These are phyloP conservation scores for Vicia villosa DNA, from an alignment of 306 rosid species.

Conservation along the genomic window DNA sequence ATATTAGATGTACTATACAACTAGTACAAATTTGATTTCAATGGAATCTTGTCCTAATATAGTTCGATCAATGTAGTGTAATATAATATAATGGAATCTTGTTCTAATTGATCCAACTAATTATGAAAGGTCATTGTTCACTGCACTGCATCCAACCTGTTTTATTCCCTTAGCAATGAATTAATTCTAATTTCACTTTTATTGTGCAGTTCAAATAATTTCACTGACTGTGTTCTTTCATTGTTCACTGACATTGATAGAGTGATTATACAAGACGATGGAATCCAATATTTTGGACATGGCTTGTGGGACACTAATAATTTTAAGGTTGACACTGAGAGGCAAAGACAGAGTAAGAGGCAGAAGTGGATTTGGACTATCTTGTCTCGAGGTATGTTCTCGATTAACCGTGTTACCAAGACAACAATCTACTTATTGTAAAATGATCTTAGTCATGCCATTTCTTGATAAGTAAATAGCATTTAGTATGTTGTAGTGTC, in stretches of 20 bases:
- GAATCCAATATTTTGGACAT: slow-evolving; percentile 13
- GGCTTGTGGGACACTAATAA: not conserved
- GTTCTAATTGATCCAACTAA: slow-evolving; percentile 35
- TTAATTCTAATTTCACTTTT: slow-evolving; percentile 27
- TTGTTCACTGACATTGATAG: slow-evolving; percentile 36
- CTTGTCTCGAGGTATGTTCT: slow-evolving; percentile 76
- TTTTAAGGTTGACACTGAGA: too few relatives aligned
- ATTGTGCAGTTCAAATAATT: slow-evolving; percentile 4
- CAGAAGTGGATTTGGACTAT: too few relatives aligned
- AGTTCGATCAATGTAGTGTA: slow-evolving; percentile 15
- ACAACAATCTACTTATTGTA: not conserved
- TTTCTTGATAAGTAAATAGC: slow-evolving; percentile 19
- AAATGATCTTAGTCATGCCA: not conserved
- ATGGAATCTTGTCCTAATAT: too few relatives aligned
- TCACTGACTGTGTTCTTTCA: too few relatives aligned
- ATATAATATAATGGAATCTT: slow-evolving; percentile 12
- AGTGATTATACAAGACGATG: slow-evolving; percentile 30
- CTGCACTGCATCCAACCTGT: slow-evolving; percentile 11
- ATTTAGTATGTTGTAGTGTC: slow-evolving; percentile 28
- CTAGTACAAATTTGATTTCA: too few relatives aligned
- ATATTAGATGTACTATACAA: too few relatives aligned
- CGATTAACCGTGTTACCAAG: slow-evolving; percentile 7
- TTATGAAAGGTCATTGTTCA: slow-evolving; percentile 29
- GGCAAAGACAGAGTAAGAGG: too few relatives aligned
- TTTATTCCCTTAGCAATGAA: slow-evolving; percentile 19